phyloP scores from a whole-genome alignment of 768 basidiomycete genomes.

The Kwoniella botswanensis region DNA sequence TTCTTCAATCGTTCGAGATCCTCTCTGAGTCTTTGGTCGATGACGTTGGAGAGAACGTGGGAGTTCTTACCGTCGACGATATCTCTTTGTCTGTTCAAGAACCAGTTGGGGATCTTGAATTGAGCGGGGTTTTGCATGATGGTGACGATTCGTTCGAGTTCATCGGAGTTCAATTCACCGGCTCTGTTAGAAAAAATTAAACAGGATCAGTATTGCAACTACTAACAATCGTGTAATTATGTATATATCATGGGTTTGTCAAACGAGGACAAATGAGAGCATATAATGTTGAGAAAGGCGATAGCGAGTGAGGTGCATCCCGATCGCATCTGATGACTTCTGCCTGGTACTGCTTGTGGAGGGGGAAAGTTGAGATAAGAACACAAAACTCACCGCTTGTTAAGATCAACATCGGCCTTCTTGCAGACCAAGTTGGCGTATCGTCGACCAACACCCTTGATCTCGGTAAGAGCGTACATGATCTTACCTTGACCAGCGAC shows the following conservation, averaged over 20 bases:
- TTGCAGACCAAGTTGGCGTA: constrained; percentile 99
- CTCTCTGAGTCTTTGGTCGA: constrained; percentile 97
- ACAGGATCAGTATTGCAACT: background rate
- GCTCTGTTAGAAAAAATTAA: constrained; percentile 67
- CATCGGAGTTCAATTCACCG: constrained; percentile 98
- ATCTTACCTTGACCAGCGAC: constrained; percentile 99
- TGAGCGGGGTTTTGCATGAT: constrained; percentile 99
- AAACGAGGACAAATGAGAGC: background rate
- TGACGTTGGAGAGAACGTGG: constrained; percentile 92
- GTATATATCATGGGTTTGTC: no score
- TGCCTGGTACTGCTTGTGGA: background rate
- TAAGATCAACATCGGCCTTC: constrained; percentile 98
- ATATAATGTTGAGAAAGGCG: background rate
- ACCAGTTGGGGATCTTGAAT: constrained; percentile 99
- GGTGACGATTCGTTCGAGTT: constrained; percentile 97
- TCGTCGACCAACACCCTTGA: constrained; percentile 99
- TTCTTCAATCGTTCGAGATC: constrained; percentile 99
- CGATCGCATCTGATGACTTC: background rate
- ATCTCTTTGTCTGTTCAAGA: constrained; percentile 98
- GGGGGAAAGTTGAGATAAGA: background rate
- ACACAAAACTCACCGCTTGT: constrained; percentile 80
- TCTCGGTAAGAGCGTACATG: constrained; percentile 97
- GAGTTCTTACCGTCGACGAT: constrained; percentile 95
- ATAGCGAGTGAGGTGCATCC: background rate
- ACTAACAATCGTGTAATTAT: background rate